phyloP scores from a whole-genome alignment of 2,329 filamentous ascomycete species.

The Phyllosticta capitalensis region DNA sequence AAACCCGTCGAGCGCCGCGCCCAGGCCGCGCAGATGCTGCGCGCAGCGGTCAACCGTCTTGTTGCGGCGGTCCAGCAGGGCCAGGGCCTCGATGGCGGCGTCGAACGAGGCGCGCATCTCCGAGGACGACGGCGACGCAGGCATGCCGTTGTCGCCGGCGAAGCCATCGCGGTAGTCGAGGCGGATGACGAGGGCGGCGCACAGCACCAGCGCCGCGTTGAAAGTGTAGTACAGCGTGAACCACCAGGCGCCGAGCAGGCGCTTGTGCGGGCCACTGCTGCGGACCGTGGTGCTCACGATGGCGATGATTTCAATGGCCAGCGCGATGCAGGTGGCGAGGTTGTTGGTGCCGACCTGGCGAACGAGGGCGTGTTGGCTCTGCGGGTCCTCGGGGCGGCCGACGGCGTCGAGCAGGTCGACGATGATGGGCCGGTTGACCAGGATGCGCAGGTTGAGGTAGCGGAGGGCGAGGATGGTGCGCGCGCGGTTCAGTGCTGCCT shows the following conservation, averaged over 20 bases:
- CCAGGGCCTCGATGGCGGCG: conserved; percentile 17
- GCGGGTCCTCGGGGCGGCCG: conserved; percentile 4
- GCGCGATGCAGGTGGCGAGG: conserved; percentile 24
- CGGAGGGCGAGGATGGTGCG: conserved; percentile 35
- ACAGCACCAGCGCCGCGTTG: conserved; percentile 19
- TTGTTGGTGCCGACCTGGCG: conserved; percentile 26
- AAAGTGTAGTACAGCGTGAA: conserved; percentile 32
- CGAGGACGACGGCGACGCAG: background rate
- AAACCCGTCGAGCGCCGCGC: background rate
- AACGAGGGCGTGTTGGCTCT: conserved; percentile 17
- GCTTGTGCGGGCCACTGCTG: background rate
- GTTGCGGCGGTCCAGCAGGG: conserved; percentile 21
- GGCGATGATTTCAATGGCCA: conserved; percentile 28
- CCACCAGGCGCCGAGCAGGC: conserved; percentile 31
- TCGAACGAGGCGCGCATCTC: conserved; percentile 13
- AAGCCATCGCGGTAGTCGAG: background rate
- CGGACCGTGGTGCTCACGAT: conserved; percentile 20
- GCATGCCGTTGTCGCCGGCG: conserved; percentile 10
- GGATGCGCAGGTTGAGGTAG: conserved; percentile 33
- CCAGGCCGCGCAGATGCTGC: conserved; percentile 20
- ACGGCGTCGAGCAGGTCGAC: conserved; percentile 27
- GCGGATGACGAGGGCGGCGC: conserved; percentile 19
- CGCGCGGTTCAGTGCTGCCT: conserved; percentile 22
- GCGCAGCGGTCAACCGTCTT: conserved; percentile 23
- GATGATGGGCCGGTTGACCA: conserved; percentile 34